phyloP scores from a whole-genome alignment of 257 asterid genomes.

The Ligustrum vulgare region DNA sequence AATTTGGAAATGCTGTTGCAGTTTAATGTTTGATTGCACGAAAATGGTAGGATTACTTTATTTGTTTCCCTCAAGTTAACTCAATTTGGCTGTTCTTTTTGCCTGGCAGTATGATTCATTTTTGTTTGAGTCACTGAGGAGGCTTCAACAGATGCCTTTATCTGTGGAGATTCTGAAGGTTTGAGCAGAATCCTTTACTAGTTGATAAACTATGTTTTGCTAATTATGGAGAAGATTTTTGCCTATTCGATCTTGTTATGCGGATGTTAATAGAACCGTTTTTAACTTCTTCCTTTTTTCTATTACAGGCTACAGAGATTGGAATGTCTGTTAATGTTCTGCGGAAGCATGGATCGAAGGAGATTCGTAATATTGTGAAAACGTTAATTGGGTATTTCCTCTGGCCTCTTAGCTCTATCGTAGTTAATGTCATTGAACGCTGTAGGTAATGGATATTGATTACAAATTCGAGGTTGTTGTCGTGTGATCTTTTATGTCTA shows the following conservation, averaged over 20 bases:
- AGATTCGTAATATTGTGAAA: constrained; percentile 44
- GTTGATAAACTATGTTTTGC: constrained; percentile 4
- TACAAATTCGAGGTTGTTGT: constrained; percentile 3
- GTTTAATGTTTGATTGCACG: background rate
- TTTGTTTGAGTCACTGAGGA: constrained; percentile 69
- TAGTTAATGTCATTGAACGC: constrained; percentile 14
- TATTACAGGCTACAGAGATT: constrained; percentile 57
- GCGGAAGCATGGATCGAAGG: constrained; percentile 52
- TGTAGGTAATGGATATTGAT: constrained; percentile 8
- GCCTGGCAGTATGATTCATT: constrained; percentile 49
- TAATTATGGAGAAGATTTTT: constrained; percentile 5
- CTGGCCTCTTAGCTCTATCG: constrained; percentile 14
- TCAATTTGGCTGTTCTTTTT: constrained; percentile 17
- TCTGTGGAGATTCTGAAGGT: constrained; percentile 85
- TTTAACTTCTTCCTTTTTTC: constrained; percentile 10
- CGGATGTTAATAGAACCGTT: constrained; percentile 5
- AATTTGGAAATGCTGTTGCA: constrained; percentile 1
- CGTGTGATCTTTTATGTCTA: background rate
- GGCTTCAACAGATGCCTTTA: constrained; percentile 75
- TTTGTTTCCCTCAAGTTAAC: background rate
- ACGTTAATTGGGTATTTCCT: constrained; percentile 44
- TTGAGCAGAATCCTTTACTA: constrained; percentile 19
- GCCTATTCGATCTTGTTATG: constrained; percentile 13
- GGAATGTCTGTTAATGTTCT: constrained; percentile 55
- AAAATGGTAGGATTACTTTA: background rate